Base-by-base conservation (phyloP, 1,284 basidiomycete genomes). In the Apiotrichum veenhuisii region DNA sequence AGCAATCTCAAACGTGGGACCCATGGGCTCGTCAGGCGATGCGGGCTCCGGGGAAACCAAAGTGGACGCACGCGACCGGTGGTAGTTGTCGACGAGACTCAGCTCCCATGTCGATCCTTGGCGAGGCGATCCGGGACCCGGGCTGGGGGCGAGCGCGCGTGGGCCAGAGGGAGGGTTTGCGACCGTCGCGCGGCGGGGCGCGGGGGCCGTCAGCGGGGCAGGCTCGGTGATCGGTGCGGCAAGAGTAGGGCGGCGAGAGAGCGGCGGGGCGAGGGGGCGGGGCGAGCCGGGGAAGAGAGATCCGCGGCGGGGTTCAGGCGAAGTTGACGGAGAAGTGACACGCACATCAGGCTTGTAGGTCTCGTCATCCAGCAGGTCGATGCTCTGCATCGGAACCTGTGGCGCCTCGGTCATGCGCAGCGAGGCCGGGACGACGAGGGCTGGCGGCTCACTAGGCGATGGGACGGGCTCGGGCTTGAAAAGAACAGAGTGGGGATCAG, bases 291-390 rank as follows among this genome's bases (percentile, higher is more conserved):
- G n/a, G 5, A 30, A 4, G 1, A 46, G 17, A 5, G 26, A 30
- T 15, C 12, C 44, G 18, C 27, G 44, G 42, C 25, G 42, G 23
- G 42, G 25, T 17, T 20, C 23, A 3, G 40, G 40, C 25, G 30
- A 9, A 18, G 12, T 25, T 2, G 23, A 3, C 11, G 40, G 40
- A 3, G 30, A 18, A 14, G 12, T 25, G 1, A 25, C 11, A 2
- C 26, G 15, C 18, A 23, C 14, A 18, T 20, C 1, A 15, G 44
- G 44, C 9, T 30, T 33, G 44, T 18, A 27, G 33, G 46, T 12
- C 22, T 48, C 46, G 46, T 37, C 34, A 20, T 48, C 46, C 30
- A 48, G 46, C 8, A 48, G n/a, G 22, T 48, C 46, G 22, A 48
- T 23, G n/a, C 22, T 36, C 14, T 48, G 46, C 33, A 37, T 17